phyloP scores from a whole-genome alignment of 2,329 filamentous ascomycete species.

The Zasmidium angulare region DNA sequence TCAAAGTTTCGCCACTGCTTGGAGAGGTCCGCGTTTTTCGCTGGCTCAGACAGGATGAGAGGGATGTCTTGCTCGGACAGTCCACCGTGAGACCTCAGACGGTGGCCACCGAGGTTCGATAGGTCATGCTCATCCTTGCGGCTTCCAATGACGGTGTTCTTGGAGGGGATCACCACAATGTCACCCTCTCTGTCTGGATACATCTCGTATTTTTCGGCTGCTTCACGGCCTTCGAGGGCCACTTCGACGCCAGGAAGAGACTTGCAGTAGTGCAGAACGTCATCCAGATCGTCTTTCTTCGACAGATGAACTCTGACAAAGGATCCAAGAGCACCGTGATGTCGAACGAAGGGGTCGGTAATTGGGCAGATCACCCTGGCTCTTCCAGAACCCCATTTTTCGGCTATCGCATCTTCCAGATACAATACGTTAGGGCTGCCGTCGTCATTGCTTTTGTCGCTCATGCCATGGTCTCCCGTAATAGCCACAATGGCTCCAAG shows the following conservation, averaged over 20 bases:
- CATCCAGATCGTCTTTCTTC: conserved; percentile 23
- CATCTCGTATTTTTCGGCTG: conserved; percentile 39
- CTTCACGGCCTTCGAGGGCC: conserved; percentile 34
- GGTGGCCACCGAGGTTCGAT: conserved; percentile 34
- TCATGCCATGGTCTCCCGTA: conserved; percentile 49
- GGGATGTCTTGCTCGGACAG: conserved; percentile 43
- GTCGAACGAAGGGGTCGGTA: conserved; percentile 45
- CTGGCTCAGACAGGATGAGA: conserved; percentile 35
- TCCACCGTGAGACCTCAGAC: conserved; percentile 44
- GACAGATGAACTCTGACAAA: conserved; percentile 45
- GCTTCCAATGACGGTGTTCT: conserved; percentile 41
- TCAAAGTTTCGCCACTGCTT: conserved; percentile 42
- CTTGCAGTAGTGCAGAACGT: conserved; percentile 33
- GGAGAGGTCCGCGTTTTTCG: conserved; percentile 8
- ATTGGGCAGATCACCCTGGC: conserved; percentile 47
- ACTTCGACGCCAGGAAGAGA: conserved; percentile 37
- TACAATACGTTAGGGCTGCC: conserved; percentile 43
- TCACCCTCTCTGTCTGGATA: conserved; percentile 44
- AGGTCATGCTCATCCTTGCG: conserved; percentile 39
- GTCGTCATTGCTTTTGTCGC: conserved; percentile 37
- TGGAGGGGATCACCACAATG: conserved; percentile 41
- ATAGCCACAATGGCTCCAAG: conserved; percentile 41
- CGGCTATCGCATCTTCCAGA: conserved; percentile 40
- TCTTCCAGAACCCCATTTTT: conserved; percentile 31
- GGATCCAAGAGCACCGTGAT: conserved; percentile 45